These are phyloP conservation scores for Trichopus zeylanicus DNA, from an alignment of 116 monocot genomes.

Conservation along the genomic window DNA sequence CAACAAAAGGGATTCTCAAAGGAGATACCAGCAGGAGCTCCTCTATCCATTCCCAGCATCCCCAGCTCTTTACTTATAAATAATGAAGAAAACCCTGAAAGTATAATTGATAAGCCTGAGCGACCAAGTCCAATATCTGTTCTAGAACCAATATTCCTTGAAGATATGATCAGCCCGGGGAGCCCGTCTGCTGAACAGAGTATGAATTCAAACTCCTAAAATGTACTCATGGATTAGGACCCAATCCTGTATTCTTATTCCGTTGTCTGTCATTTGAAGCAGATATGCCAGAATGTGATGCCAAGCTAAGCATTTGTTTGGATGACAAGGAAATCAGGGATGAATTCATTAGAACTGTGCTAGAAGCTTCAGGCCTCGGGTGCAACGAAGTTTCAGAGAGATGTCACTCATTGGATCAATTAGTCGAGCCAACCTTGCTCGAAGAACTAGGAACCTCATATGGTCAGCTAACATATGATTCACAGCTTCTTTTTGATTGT, in stretches of 20 bases:
- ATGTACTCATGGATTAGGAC: too few species aligned
- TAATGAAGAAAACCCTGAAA: slow-evolving; percentile 12
- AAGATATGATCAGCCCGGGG: slow-evolving; percentile 39
- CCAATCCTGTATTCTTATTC: too few species aligned
- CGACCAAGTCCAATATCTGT: slow-evolving; percentile 71
- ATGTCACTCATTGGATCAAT: slow-evolving; percentile 17
- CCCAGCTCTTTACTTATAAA: slow-evolving; percentile 10
- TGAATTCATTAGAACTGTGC: slow-evolving; percentile 41
- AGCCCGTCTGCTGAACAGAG: slow-evolving; percentile 5
- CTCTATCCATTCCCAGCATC: neutral
- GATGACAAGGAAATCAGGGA: slow-evolving; percentile 26
- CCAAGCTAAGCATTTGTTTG: slow-evolving; percentile 3
- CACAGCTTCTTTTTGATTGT: slow-evolving; percentile 50
- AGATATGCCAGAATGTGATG: neutral
- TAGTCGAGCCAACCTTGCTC: slow-evolving; percentile 36
- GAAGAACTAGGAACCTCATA: slow-evolving; percentile 34
- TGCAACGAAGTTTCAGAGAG: slow-evolving; percentile 15
- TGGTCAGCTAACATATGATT: slow-evolving; percentile 15
- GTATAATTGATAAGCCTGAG: slow-evolving; percentile 31
- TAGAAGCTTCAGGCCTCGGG: slow-evolving; percentile 46
- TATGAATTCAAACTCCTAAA: too few species aligned
- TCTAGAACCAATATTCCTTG: slow-evolving; percentile 46
- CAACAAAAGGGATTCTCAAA: slow-evolving; percentile 10
- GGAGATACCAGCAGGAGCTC: neutral
- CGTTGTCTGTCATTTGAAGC: slow-evolving; percentile 1